Evolutionary conservation across 495 filamentous ascomycete species (phyloP).

Genomic region (Aspergillus nanangensis): DNA sequence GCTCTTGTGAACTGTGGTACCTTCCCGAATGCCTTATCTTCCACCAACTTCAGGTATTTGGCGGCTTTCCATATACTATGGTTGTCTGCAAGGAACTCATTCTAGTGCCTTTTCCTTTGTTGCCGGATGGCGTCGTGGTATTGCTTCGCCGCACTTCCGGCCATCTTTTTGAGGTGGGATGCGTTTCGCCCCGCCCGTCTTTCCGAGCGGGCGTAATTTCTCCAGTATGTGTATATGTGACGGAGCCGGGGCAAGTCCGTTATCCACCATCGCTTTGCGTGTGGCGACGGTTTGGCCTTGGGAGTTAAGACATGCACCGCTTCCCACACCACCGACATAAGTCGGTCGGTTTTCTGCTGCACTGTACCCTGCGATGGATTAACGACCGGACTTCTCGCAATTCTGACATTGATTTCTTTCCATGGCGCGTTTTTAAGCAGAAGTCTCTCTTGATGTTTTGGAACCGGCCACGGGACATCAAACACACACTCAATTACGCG

Average conservation of each 20-base stretch:
- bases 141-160: slow-evolving; percentile 15
- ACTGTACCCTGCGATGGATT: slow-evolving; percentile 14
- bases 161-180: slow-evolving; percentile 14
- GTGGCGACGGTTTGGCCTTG: neutral
- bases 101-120: slow-evolving; percentile 23
- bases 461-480: slow-evolving; percentile 9
- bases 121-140: slow-evolving; percentile 19
- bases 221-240: neutral
- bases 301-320: neutral
- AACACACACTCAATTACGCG: slow-evolving; percentile 26
- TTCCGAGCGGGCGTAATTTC: neutral
- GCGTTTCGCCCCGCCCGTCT: neutral
- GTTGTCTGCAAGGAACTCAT: slow-evolving; percentile 19
- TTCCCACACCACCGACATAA: too few species aligned
- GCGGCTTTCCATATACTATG: slow-evolving; percentile 21
- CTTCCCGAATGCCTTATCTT: too few species aligned
- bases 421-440: too few species aligned
- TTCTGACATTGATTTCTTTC: slow-evolving; percentile 23
- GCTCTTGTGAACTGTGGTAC: slow-evolving; percentile 5
- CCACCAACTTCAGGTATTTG: slow-evolving; percentile 16
- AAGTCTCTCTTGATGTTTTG: slow-evolving; percentile 16
- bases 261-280: slow-evolving; percentile 11
- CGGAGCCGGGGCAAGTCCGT: slow-evolving; percentile 5
- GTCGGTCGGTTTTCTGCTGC: slow-evolving; percentile 17
- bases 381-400: slow-evolving; percentile 6